These are phyloP conservation scores for Ustilago bromivora DNA, from an alignment of 1,284 basidiomycete genomes.

Conservation along the genomic window DNA sequence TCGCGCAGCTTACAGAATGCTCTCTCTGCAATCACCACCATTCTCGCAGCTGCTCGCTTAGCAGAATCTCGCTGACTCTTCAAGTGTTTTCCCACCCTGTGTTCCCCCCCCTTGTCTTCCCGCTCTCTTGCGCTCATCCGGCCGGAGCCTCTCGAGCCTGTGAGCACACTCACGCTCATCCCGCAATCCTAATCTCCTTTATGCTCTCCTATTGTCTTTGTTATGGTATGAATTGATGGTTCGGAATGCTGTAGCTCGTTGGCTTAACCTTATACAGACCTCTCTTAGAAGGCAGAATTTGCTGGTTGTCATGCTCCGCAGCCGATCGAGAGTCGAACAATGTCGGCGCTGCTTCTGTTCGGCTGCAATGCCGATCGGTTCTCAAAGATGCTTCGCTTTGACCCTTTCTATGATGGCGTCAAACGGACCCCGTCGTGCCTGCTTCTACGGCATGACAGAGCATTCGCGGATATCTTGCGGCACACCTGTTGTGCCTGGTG, in stretches of 20 bases:
- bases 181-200: neutral
- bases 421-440: neutral
- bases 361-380: neutral
- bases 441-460: too few species aligned
- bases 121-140: too few species aligned
- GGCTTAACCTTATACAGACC: neutral
- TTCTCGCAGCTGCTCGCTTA: too few species aligned
- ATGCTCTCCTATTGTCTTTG: neutral
- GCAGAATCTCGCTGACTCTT: too few species aligned
- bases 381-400: neutral
- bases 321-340: neutral
- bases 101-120: too few species aligned
- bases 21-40: too few species aligned
- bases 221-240: too few species aligned
- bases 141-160: too few species aligned
- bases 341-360: neutral
- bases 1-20: too few species aligned
- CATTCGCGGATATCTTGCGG: neutral
- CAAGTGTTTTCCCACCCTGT: too few species aligned
- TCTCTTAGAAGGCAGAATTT: neutral
- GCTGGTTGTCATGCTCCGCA: neutral
- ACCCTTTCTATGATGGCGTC: neutral
- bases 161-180: too few species aligned
- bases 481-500: neutral
- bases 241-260: neutral